A percentile compares a stretch with the other conserved stretches of the same genome.
phyloP scores from a whole-genome alignment of 495 filamentous ascomycete genomes.

The Aspergillus funiculosus region DNA sequence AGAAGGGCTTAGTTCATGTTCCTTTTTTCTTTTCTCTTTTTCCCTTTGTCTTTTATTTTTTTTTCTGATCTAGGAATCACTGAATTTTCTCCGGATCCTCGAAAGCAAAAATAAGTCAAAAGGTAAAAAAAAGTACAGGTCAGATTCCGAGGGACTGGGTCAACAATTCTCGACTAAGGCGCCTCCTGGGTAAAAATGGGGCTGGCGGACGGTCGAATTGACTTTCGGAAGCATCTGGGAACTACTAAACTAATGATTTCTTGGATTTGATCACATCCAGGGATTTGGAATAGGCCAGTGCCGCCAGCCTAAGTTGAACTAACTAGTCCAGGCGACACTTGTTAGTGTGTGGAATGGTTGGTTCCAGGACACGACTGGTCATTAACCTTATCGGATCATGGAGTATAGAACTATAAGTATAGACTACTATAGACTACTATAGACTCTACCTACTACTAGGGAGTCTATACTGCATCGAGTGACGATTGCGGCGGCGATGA shows the following conservation, averaged over 20 bases:
- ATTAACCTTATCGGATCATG: slow-evolving; percentile 21
- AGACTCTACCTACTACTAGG: not conserved
- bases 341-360: slow-evolving; percentile 1
- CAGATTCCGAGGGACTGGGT: slow-evolving; percentile 9
- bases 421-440: not conserved
- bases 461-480: too few relatives aligned
- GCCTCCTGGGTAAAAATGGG: slow-evolving; percentile 1
- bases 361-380: slow-evolving; percentile 17
- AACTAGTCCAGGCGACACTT: not conserved
- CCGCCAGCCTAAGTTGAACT: not conserved
- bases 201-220: not conserved
- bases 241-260: not conserved
- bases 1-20: too few relatives aligned
- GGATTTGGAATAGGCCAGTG: slow-evolving; percentile 17
- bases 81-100: not conserved
- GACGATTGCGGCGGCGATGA: too few relatives aligned
- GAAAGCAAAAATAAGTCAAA: too few relatives aligned
- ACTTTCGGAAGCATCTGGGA: slow-evolving; percentile 1
- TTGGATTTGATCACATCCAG: not conserved
- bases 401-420: not conserved
- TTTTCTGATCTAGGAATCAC: not conserved
- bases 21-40: not conserved
- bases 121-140: slow-evolving; percentile 1
- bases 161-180: not conserved
- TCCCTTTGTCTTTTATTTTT: not conserved